Percentiles rank a stretch among this genome's conserved stretches.
These are phyloP conservation scores for Tricholoma sp. DNA, from an alignment of 768 basidiomycete species.

Conservation along the genomic window DNA sequence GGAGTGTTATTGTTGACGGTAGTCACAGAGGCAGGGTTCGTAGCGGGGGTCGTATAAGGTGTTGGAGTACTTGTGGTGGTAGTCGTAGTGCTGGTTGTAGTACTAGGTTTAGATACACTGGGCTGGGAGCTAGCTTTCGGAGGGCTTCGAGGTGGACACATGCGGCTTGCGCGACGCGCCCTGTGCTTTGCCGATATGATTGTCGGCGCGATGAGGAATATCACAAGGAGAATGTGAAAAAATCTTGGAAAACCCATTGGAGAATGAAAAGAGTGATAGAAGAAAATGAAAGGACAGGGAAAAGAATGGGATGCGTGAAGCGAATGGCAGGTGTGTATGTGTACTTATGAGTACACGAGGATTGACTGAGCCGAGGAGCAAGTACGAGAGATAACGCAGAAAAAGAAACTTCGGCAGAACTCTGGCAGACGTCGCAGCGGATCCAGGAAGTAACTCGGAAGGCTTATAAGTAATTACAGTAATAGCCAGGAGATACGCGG, in stretches of 20 bases:
- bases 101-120: not conserved
- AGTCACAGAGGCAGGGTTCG: not conserved
- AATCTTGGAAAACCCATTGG: not conserved
- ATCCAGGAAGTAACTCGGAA: not conserved
- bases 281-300: not conserved
- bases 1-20: conserved; percentile 6
- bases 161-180: not conserved
- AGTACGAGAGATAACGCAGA: not conserved
- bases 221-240: not conserved
- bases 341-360: not conserved
- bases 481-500: not conserved
- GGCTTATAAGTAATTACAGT: not conserved
- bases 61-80: not conserved
- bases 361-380: not conserved
- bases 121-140: not conserved
- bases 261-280: not conserved
- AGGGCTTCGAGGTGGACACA: not conserved
- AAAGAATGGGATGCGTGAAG: not conserved
- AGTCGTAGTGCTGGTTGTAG: not conserved
- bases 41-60: too few species aligned
- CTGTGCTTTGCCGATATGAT: not conserved
- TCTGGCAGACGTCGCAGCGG: not conserved
- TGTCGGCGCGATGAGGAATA: not conserved
- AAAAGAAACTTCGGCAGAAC: too few species aligned
- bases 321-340: not conserved